These are phyloP conservation scores for Letharia columbiana DNA, from an alignment of 495 filamentous ascomycete species.

Conservation along the genomic window DNA sequence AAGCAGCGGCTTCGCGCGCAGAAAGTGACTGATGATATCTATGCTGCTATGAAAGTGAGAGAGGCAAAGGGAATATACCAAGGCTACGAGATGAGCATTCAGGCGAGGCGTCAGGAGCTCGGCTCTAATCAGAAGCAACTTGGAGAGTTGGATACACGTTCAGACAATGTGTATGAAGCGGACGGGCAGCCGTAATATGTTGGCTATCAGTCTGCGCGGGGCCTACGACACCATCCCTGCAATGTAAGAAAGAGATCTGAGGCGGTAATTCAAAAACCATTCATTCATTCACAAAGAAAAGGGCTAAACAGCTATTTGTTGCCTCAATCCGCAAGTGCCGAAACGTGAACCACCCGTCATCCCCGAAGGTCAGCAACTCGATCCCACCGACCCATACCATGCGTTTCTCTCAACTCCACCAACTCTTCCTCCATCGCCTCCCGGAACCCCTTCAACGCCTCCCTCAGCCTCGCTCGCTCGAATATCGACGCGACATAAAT, in stretches of 20 bases:
- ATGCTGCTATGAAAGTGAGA: no score
- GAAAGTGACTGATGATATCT: no score
- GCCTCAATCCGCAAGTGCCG: not conserved
- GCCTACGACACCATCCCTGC: no score
- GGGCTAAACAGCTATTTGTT: not conserved
- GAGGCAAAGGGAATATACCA: no score
- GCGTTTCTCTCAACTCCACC: not conserved
- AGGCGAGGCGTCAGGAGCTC: no score
- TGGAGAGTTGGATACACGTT: no score
- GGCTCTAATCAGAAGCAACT: no score
- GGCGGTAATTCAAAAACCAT: not conserved
- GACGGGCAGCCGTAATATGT: not conserved
- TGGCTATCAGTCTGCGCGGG: not conserved
- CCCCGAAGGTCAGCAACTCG: not conserved
- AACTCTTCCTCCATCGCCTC: not conserved
- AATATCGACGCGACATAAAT: not conserved
- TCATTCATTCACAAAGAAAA: not conserved
- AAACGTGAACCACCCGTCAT: not conserved
- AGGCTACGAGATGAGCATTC: no score
- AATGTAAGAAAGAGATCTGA: not conserved
- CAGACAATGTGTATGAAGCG: no score
- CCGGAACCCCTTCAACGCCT: not conserved
- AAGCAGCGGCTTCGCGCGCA: no score
- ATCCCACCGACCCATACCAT: not conserved
- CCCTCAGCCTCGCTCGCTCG: not conserved